phyloP scores from a whole-genome alignment of 768 basidiomycete genomes.

The Rhodotorula graminis region DNA sequence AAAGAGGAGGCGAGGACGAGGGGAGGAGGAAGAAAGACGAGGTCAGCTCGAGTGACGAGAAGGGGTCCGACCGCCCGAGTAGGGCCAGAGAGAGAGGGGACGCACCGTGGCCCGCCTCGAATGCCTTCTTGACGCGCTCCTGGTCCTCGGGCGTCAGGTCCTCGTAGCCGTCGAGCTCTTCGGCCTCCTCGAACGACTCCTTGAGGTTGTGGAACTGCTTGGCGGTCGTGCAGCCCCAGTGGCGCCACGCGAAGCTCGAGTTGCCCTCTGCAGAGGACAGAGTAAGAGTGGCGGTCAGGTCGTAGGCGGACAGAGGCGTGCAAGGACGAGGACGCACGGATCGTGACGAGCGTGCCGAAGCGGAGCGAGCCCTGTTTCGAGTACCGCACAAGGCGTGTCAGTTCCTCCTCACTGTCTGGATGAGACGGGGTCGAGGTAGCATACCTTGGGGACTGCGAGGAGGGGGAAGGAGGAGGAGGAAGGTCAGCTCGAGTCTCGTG shows the following conservation, averaged over 20 bases:
- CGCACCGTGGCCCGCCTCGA: slow-evolving; percentile 60
- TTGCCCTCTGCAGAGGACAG: slow-evolving; percentile 8
- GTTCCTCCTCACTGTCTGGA: too few species aligned
- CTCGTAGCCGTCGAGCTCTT: slow-evolving; percentile 81
- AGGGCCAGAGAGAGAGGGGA: not conserved
- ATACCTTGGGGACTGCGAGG: too few species aligned
- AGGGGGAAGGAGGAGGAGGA: too few species aligned
- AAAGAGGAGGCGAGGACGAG: too few species aligned
- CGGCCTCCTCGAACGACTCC: slow-evolving; percentile 54
- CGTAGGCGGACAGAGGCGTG: not conserved
- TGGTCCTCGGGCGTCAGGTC: slow-evolving; percentile 66
- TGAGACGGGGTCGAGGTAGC: too few species aligned
- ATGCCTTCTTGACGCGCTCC: slow-evolving; percentile 65
- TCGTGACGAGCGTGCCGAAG: slow-evolving; percentile 7
- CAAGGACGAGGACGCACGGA: not conserved
- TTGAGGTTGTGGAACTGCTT: slow-evolving; percentile 70
- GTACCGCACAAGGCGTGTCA: too few species aligned
- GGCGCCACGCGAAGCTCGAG: slow-evolving; percentile 60
- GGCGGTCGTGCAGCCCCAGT: slow-evolving; percentile 69
- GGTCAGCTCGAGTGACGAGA: too few species aligned
- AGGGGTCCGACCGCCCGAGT: too few species aligned
- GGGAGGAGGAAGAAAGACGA: not conserved
- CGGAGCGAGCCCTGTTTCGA: not conserved
- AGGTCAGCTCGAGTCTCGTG: too few species aligned
- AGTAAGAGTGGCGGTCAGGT: not conserved